phyloP scores from a whole-genome alignment of 495 filamentous ascomycete species.

The Cryomyces antarcticus region DNA sequence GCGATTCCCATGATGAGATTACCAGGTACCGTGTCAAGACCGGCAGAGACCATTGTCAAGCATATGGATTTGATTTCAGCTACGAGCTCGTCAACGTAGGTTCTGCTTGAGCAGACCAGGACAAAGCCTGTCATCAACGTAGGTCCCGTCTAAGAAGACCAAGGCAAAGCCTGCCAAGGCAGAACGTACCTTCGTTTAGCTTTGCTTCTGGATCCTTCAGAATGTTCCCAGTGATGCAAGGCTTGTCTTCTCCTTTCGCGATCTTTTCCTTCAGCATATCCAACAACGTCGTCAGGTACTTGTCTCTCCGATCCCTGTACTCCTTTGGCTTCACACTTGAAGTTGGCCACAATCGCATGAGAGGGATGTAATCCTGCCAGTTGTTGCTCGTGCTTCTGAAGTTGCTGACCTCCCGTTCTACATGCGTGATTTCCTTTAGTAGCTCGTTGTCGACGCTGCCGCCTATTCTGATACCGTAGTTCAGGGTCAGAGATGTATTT shows the following conservation, averaged over 20 bases:
- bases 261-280: constrained; percentile 39
- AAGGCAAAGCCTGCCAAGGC: neutral
- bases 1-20: constrained; percentile 53
- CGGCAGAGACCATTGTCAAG: constrained; percentile 55
- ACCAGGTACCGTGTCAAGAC: constrained; percentile 47
- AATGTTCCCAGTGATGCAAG: constrained; percentile 50
- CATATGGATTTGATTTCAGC: constrained; percentile 54
- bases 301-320: constrained; percentile 32
- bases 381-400: constrained; percentile 48
- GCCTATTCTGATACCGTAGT: constrained; percentile 43
- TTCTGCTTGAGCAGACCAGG: neutral
- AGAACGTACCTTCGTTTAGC: constrained; percentile 23
- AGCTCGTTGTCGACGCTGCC: constrained; percentile 36
- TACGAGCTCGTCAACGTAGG: constrained; percentile 3
- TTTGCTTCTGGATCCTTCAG: constrained; percentile 35
- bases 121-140: neutral
- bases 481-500: constrained; percentile 44
- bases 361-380: constrained; percentile 50
- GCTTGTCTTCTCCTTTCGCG: constrained; percentile 40
- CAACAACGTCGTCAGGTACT: constrained; percentile 37
- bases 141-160: neutral
- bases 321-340: constrained; percentile 30
- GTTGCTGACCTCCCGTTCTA: constrained; percentile 41
- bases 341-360: constrained; percentile 37
- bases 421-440: constrained; percentile 39